These are phyloP conservation scores for Kwoniella sp. DNA, from an alignment of 768 basidiomycete genomes.

Conservation along the genomic window DNA sequence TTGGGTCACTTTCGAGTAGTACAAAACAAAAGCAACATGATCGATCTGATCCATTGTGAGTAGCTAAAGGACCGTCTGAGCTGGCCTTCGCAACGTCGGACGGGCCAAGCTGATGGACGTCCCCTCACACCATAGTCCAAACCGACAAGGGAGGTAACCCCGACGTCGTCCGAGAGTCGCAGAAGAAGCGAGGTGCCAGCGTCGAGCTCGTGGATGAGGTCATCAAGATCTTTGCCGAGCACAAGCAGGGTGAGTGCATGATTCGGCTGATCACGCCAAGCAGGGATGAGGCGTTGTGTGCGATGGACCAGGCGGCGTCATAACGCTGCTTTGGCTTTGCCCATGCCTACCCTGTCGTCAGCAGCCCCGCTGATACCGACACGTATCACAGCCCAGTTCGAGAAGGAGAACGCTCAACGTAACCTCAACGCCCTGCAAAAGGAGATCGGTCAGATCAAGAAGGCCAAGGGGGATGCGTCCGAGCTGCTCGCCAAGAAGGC, in stretches of 20 bases:
- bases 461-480: constrained; percentile 88
- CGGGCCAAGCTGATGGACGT: neutral
- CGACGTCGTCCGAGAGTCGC: constrained; percentile 82
- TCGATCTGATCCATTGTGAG: constrained; percentile 26
- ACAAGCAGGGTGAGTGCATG: constrained; percentile 83
- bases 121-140: constrained; percentile 32
- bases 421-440: constrained; percentile 88
- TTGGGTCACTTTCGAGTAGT: no score
- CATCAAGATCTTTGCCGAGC: constrained; percentile 82
- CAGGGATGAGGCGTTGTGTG: no score
- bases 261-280: no score
- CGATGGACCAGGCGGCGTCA: no score
- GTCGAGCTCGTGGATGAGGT: constrained; percentile 93
- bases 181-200: constrained; percentile 80
- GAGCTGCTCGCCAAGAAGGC: constrained; percentile 81
- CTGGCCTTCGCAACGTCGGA: neutral
- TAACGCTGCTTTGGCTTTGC: no score
- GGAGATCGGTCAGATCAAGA: constrained; percentile 88
- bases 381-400: constrained; percentile 68
- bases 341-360: no score
- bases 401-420: constrained; percentile 70
- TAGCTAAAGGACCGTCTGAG: no score
- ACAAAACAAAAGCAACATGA: constrained; percentile 8
- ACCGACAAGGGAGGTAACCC: constrained; percentile 72
- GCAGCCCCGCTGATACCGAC: no score